Conservation (phyloP, 176 grass and related monocot genomes). For the Bothriochloa decipiens region DNA sequence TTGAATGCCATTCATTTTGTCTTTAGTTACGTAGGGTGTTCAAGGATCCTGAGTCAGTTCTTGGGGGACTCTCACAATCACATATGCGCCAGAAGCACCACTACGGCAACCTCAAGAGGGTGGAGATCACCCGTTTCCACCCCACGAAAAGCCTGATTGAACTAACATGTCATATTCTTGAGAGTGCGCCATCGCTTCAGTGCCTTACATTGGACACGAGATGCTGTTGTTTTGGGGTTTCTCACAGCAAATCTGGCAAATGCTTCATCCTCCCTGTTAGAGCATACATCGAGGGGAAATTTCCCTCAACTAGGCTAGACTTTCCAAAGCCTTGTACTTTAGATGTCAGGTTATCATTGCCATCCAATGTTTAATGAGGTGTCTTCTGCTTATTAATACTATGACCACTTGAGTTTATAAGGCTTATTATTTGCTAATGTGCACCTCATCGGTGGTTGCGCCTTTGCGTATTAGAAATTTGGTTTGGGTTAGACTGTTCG, state of each 20-base stretch:
- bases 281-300: not conserved
- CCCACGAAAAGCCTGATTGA: not conserved
- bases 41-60: not conserved
- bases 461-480: too few species aligned
- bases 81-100: not conserved
- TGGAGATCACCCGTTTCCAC: not conserved
- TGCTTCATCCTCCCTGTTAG: not conserved
- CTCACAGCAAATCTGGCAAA: not conserved
- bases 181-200: not conserved
- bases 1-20: not conserved
- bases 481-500: too few species aligned
- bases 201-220: not conserved
- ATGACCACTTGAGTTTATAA: not conserved
- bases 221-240: not conserved
- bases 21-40: not conserved
- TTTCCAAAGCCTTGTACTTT: not conserved
- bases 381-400: not conserved
- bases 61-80: not conserved
- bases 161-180: not conserved
- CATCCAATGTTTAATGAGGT: not conserved
- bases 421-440: too few species aligned
- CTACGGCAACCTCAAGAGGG: not conserved
- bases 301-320: not conserved
- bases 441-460: too few species aligned
- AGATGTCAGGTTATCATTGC: not conserved